A percentile compares a stretch with the other conserved stretches of the same genome.
Conservation (phyloP, 768 basidiomycete species). For the Lactarius quietus region DNA sequence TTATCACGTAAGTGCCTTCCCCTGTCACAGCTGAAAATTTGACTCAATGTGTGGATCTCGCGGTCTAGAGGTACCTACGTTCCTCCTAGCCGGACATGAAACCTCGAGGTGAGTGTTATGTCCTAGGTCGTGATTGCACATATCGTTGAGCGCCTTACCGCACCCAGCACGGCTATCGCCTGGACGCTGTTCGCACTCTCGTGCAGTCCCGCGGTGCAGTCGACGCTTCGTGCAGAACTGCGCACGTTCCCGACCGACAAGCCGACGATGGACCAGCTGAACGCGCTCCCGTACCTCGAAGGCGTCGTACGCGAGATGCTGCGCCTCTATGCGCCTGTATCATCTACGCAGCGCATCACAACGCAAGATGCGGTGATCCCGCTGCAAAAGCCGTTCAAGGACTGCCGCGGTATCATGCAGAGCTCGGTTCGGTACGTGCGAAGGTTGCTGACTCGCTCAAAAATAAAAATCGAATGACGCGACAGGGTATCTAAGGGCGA, state of each 20-base stretch:
- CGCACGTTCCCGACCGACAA: slow-evolving; percentile 26
- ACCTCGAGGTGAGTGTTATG: slow-evolving; percentile 23
- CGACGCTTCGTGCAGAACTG: slow-evolving; percentile 35
- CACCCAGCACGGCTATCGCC: slow-evolving; percentile 30
- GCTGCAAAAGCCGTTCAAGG: slow-evolving; percentile 28
- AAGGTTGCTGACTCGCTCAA: background rate
- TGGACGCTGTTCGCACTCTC: slow-evolving; percentile 37
- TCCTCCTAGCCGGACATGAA: slow-evolving; percentile 34
- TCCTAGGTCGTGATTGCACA: too few relatives aligned
- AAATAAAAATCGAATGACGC: background rate
- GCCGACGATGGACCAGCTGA: slow-evolving; percentile 33
- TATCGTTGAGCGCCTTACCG: background rate
- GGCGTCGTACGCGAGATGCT: slow-evolving; percentile 33
- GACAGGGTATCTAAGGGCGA: slow-evolving; percentile 25
- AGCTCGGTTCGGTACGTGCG: slow-evolving; percentile 23
- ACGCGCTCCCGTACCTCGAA: slow-evolving; percentile 34
- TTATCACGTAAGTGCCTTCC: slow-evolving; percentile 27
- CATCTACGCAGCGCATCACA: slow-evolving; percentile 29
- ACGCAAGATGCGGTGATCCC: slow-evolving; percentile 33
- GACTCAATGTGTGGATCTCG: background rate
- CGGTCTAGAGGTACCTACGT: slow-evolving; percentile 33
- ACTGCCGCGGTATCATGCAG: slow-evolving; percentile 20
- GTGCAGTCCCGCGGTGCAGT: slow-evolving; percentile 33
- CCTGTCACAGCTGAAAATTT: background rate
- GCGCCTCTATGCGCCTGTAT: slow-evolving; percentile 30